These are phyloP conservation scores for Colletotrichum higginsianum DNA, from an alignment of 2,329 filamentous ascomycete genomes.

Conservation along the genomic window DNA sequence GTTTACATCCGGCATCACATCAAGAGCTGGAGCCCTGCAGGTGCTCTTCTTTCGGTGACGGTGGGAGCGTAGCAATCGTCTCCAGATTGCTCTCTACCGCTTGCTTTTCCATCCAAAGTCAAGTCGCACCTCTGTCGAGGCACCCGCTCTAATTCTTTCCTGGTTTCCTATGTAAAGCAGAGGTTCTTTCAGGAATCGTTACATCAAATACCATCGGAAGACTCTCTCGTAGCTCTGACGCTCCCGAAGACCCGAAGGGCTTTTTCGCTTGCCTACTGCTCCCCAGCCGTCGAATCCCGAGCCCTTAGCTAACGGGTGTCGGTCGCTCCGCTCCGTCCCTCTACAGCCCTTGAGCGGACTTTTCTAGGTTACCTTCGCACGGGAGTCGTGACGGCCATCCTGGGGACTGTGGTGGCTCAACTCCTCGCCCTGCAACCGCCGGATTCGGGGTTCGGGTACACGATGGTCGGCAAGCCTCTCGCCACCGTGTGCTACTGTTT, in stretches of 20 bases:
- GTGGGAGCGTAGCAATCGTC: background rate
- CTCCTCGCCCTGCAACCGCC: slow-evolving; percentile 70
- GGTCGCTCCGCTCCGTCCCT: slow-evolving; percentile 15
- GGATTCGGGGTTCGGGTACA: slow-evolving; percentile 68
- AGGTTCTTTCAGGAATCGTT: background rate
- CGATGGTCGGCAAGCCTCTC: slow-evolving; percentile 73
- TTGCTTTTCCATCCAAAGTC: background rate
- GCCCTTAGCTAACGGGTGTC: slow-evolving; percentile 36
- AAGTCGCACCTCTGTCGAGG: background rate
- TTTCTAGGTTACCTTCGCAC: slow-evolving; percentile 82
- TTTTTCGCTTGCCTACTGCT: background rate
- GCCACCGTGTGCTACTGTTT: slow-evolving; percentile 57
- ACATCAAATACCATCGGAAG: slow-evolving; percentile 11
- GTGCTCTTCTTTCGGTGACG: background rate
- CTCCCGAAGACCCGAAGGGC: background rate
- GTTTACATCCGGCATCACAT: background rate
- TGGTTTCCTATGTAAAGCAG: background rate
- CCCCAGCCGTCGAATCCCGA: slow-evolving; percentile 12
- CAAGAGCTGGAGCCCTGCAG: background rate
- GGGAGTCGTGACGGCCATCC: slow-evolving; percentile 77
- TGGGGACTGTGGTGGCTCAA: slow-evolving; percentile 76
- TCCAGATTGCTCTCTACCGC: background rate
- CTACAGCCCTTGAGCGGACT: slow-evolving; percentile 79
- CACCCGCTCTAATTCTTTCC: background rate
- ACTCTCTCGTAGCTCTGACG: background rate